phyloP scores from a whole-genome alignment of 2,329 filamentous ascomycete genomes.

The Clonostachys rhizophaga region DNA sequence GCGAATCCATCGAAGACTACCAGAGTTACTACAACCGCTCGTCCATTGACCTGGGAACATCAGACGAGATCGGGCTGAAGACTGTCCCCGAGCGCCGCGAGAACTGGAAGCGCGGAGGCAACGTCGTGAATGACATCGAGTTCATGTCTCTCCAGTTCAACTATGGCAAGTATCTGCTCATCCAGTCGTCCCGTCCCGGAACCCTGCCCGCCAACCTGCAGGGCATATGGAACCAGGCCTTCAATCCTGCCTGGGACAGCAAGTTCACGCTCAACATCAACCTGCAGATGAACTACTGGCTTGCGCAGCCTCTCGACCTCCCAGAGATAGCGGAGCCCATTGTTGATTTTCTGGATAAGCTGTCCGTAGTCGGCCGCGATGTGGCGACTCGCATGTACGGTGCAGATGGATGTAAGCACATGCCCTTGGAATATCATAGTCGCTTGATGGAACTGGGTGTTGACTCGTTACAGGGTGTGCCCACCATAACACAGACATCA shows the following conservation, averaged over 20 bases:
- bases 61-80: too few species aligned
- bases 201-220: constrained; percentile 35
- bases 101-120: too few species aligned
- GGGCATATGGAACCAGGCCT: constrained; percentile 35
- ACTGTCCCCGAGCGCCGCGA: too few species aligned
- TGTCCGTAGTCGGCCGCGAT: constrained; percentile 21
- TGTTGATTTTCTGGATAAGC: constrained; percentile 28
- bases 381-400: constrained; percentile 23
- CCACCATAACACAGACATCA: constrained; percentile 30
- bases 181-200: constrained; percentile 17
- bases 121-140: too few species aligned
- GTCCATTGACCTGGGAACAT: not conserved
- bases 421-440: too few species aligned
- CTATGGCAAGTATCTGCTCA: constrained; percentile 17
- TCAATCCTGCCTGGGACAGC: constrained; percentile 30
- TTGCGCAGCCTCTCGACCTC: constrained; percentile 10
- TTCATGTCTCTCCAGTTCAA: not conserved
- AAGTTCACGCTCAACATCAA: constrained; percentile 41
- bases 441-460: constrained; percentile 1
- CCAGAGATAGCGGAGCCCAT: constrained; percentile 27
- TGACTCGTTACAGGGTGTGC: constrained; percentile 8
- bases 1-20: constrained; percentile 4
- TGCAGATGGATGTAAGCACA: too few species aligned
- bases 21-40: constrained; percentile 4
- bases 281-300: constrained; percentile 35